phyloP scores from a whole-genome alignment of 345 rosid genomes.

The Cardamine resedifolia region DNA sequence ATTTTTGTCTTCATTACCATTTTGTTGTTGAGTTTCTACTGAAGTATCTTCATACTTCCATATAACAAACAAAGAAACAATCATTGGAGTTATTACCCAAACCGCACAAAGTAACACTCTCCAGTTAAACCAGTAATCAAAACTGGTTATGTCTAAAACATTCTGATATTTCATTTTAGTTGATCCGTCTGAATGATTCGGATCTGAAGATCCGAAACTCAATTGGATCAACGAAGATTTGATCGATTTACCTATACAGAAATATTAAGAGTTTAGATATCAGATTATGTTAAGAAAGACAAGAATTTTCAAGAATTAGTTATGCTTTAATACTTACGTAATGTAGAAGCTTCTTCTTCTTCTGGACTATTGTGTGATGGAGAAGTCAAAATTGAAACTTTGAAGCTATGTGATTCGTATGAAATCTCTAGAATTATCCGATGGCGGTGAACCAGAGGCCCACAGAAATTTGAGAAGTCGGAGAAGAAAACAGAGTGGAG shows the following conservation, averaged over 20 bases:
- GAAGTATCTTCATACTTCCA: slow-evolving; percentile 51
- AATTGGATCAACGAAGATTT: slow-evolving; percentile 12
- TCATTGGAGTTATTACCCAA: slow-evolving; percentile 47
- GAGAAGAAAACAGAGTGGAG: slow-evolving; percentile 27
- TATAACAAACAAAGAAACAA: slow-evolving; percentile 42
- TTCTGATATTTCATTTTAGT: slow-evolving; percentile 5
- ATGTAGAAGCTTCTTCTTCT: slow-evolving; percentile 2
- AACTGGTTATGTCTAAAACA: slow-evolving; percentile 37
- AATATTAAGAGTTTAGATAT: neutral
- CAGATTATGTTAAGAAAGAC: neutral
- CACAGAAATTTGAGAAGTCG: slow-evolving; percentile 18
- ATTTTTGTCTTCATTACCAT: slow-evolving; percentile 10
- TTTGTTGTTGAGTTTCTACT: slow-evolving; percentile 33
- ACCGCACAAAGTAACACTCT: slow-evolving; percentile 63
- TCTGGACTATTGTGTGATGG: neutral
- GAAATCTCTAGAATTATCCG: neutral
- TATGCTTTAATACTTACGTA: slow-evolving; percentile 28
- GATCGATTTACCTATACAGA: neutral
- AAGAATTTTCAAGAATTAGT: neutral
- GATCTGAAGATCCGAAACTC: slow-evolving; percentile 25
- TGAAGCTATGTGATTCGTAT: slow-evolving; percentile 17
- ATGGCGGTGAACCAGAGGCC: slow-evolving; percentile 25
- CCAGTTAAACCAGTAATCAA: slow-evolving; percentile 74
- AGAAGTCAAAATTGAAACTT: slow-evolving; percentile 30
- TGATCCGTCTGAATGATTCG: slow-evolving; percentile 28